Evolutionary conservation across 306 rosid species (phyloP).

Genomic region (Pueraria montana): DNA sequence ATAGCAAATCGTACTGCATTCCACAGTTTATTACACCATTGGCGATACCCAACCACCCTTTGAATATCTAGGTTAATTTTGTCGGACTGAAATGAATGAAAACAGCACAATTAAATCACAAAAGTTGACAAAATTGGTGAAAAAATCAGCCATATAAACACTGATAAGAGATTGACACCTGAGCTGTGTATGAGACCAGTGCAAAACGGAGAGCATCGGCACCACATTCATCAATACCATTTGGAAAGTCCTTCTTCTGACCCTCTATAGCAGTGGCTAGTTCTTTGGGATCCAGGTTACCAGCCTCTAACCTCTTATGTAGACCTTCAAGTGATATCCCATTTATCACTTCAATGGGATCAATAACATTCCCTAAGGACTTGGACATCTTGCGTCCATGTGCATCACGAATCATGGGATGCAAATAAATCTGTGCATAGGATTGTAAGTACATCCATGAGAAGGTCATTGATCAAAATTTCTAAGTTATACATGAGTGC

Average conservation of each 20-base stretch:
- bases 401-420: constrained; percentile 99
- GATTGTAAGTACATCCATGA: constrained; percentile 33
- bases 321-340: constrained; percentile 87
- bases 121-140: constrained; percentile 8
- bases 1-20: constrained; percentile 92
- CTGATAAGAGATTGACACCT: constrained; percentile 59
- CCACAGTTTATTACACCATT: constrained; percentile 98
- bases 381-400: constrained; percentile 99
- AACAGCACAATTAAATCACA: constrained; percentile 30
- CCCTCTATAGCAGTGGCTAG: constrained; percentile 83
- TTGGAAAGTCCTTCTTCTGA: constrained; percentile 90
- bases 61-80: constrained; percentile 93
- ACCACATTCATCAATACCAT: constrained; percentile 93
- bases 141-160: constrained; percentile 12
- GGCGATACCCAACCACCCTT: constrained; percentile 96
- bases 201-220: constrained; percentile 98
- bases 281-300: constrained; percentile 92
- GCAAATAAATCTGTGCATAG: constrained; percentile 88
- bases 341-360: constrained; percentile 92
- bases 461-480: constrained; percentile 29
- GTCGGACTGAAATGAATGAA: constrained; percentile 76
- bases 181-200: constrained; percentile 92
- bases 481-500: constrained; percentile 14
- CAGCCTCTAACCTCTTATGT: constrained; percentile 84
- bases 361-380: constrained; percentile 96